phyloP scores from a whole-genome alignment of 2,329 filamentous ascomycete genomes.

The Anisogramma anomala region DNA sequence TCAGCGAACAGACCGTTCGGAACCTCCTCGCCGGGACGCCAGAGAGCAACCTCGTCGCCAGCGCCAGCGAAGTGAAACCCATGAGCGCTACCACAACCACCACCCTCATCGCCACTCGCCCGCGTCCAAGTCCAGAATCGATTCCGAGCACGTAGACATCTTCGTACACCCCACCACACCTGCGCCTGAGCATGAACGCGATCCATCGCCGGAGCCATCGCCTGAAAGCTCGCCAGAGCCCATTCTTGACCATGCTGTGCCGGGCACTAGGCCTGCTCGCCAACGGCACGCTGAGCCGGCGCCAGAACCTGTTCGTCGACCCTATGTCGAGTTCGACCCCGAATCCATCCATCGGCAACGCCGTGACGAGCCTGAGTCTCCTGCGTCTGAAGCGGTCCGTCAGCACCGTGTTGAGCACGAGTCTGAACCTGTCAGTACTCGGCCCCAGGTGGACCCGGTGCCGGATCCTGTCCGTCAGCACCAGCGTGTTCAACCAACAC shows the following conservation, averaged over 20 bases:
- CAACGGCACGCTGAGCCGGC: background rate
- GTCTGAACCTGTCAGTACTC: background rate
- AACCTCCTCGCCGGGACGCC: background rate
- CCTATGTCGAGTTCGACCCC: background rate
- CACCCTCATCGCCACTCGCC: slow-evolving; percentile 9
- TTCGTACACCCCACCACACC: background rate
- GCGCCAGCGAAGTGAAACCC: background rate
- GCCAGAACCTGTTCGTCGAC: background rate
- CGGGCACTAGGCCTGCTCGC: background rate
- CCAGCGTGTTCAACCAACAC: background rate
- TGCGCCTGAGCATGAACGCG: background rate
- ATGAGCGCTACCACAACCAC: slow-evolving; percentile 7
- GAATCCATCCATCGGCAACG: no score
- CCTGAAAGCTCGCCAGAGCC: background rate
- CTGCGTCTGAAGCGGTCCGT: background rate
- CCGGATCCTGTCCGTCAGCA: background rate
- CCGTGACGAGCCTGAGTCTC: background rate
- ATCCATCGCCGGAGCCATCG: background rate
- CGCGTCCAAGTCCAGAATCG: background rate
- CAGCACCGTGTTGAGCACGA: background rate
- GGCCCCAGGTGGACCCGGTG: background rate
- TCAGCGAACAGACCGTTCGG: background rate
- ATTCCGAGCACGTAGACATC: background rate
- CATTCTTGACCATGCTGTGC: background rate
- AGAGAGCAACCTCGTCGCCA: background rate